Evolutionary conservation across 1,284 basidiomycete species (phyloP), one percentile per base, ranked within the genome.

Genomic region (Phylloboletellus chloephorus): DNA sequence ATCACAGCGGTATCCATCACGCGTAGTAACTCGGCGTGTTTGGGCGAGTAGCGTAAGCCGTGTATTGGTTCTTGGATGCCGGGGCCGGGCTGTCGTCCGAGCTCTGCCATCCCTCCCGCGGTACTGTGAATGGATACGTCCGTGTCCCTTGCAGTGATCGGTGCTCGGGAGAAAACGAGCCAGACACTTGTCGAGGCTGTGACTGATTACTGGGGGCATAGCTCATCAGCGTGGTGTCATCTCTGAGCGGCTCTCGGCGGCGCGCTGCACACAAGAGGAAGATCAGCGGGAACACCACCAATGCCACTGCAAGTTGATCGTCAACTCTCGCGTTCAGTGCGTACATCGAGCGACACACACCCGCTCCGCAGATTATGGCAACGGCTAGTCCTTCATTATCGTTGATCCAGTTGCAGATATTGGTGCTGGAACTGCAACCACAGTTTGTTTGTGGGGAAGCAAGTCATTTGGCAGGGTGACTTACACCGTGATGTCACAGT

Each of bases 321-420:
- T 51, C 29, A 48, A 21, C 10, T 16, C 16, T 17, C 3, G 7
- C 25, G 12, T 3, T 23, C 7, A 4, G 7, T 10, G 12, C 15
- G n/a, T 8, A 20, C 15, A 28, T 5, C 13, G 10, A 4, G 25
- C 13, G 2, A 19, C 21, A 22, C 39, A 10, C 31, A 52, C 51
- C 41, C 22, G 23, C 13, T 29, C 34, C 43, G 7, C 41, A 28
- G 7, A 24, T 8, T 11, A 19, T 11, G 11, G 43, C 41, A 7
- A 37, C 7, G 3, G 7, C 7, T 3, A 51, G 12, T 1, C 43
- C 39, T 5, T 20, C 20, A n/a, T 53, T 37, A 5, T 7, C 12
- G 12, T 8, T 28, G 7, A 17, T 20, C 53, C 43, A 52, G 22
- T 25, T 31, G n/a, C 49, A 52, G 19, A 54, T 5, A 7, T 52